Base-by-base conservation (phyloP, 768 basidiomycete genomes). In the Obba rivulosa region DNA sequence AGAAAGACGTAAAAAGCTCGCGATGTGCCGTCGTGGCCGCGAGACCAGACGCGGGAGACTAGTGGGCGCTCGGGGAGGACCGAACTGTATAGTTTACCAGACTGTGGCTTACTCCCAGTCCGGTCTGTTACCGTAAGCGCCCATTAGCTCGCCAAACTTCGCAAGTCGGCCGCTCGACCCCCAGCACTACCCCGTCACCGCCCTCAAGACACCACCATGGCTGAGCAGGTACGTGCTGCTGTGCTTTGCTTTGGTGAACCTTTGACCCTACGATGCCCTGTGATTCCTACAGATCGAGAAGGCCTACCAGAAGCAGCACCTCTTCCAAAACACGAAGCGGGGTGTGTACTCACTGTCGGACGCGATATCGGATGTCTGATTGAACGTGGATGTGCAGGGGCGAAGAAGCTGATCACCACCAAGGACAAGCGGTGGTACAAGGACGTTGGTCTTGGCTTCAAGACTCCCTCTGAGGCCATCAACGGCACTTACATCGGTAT, bases 381-480 rank as follows among this genome's bases (percentile, higher is more conserved):
- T 52, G 46, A 45, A 36, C 31, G 43, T 24, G 40, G 41, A 13
- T 31, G 22, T 34, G 25, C 41, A 90, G 92, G 77, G 63, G 83
- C 85, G 60, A 92, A 92, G 79, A 92, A 92, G 79, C 95, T 95
- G 78, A 77, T 93, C 58, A 79, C 85, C 44, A 92, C 92, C 59
- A 96, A 86, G 80, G 87, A 92, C 57, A 96, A 87, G 81, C 79
- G 96, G 68, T 99, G 96, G 95, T 96, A 89, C 76, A 98, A 97
- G 82, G 92, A 97, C 73, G 88, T 96, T 63, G 94, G 94, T 62
- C 76, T 97, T 50, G 92, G 92, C 40, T 96, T 90, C 76, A 93
- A 97, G 81, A 98, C 93, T 23, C 96, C 96, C 41, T 62, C 83
- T 55, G 94, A 97, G 62, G 96, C 96, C 46, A 91, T 98, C 66